A percentile compares a stretch with the other conserved stretches of the same genome.
phyloP scores from a whole-genome alignment of 2,329 filamentous ascomycete genomes.

The Simplicillium sp. region DNA sequence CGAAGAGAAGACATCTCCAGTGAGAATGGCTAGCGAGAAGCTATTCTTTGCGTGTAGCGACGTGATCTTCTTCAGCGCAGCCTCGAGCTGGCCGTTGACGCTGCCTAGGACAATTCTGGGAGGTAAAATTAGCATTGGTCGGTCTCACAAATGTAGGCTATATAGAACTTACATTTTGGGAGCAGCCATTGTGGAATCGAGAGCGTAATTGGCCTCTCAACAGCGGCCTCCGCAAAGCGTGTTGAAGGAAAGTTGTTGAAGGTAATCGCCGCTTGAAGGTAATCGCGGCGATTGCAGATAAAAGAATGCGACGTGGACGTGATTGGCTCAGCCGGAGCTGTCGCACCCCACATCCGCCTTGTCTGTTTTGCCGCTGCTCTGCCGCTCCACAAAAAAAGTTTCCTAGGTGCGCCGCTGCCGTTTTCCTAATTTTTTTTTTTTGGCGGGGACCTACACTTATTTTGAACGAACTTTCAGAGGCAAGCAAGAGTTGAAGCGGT shows the following conservation, averaged over 20 bases:
- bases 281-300: background rate
- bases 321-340: conserved; percentile 18
- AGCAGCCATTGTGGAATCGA: conserved; percentile 27
- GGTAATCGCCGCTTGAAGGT: background rate
- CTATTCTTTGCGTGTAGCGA: conserved; percentile 77
- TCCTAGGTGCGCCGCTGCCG: too few relatives aligned
- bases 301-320: conserved; percentile 18
- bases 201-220: background rate
- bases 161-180: conserved; percentile 34
- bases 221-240: too few relatives aligned
- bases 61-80: conserved; percentile 71
- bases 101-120: conserved; percentile 70
- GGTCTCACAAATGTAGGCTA: background rate
- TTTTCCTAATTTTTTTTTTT: too few relatives aligned
- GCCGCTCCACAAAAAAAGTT: conserved; percentile 22
- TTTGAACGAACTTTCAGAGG: background rate
- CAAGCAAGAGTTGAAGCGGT: too few relatives aligned
- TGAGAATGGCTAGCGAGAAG: conserved; percentile 77
- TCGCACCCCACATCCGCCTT: conserved; percentile 9
- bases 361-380: conserved; percentile 24
- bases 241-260: background rate
- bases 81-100: conserved; percentile 67
- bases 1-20: conserved; percentile 70
- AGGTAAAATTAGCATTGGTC: background rate
- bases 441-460: conserved; percentile 6